Evolutionary conservation across 768 basidiomycete genomes (phyloP).

Genomic region (Suillus decipiens): DNA sequence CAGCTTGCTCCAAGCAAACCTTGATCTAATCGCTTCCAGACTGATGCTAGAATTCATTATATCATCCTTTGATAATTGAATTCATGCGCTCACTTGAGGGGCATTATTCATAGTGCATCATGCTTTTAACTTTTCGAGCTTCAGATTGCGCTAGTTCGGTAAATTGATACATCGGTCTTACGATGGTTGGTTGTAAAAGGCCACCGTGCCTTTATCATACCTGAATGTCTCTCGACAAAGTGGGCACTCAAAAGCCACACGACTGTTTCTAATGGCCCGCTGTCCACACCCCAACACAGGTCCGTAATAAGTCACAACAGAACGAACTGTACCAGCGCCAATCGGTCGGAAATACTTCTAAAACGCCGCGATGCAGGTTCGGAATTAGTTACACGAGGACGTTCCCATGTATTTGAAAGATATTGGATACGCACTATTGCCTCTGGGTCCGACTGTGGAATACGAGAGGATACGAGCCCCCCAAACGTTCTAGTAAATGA

Average conservation of each 20-base stretch:
- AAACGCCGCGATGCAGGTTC: constrained; percentile 38
- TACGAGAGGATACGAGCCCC: constrained; percentile 16
- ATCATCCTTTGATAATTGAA: constrained; percentile 20
- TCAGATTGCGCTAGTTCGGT: constrained; percentile 8
- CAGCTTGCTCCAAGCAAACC: constrained; percentile 32
- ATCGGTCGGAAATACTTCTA: constrained; percentile 28
- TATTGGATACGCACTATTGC: constrained; percentile 38
- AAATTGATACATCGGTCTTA: constrained; percentile 30
- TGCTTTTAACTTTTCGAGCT: constrained; percentile 13
- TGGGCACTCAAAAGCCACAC: constrained; percentile 37
- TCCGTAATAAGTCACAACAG: constrained; percentile 28
- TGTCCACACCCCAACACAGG: constrained; percentile 27
- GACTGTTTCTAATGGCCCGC: constrained; percentile 15
- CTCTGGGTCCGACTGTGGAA: constrained; percentile 30
- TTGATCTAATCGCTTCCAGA: constrained; percentile 38
- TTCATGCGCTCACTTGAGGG: constrained; percentile 28
- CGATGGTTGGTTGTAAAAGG: constrained; percentile 6
- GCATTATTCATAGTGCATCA: constrained; percentile 37
- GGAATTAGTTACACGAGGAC: constrained; percentile 22
- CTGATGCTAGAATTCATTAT: constrained; percentile 24
- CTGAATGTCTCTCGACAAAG: constrained; percentile 36
- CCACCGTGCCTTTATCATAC: constrained; percentile 19
- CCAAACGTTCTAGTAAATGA: constrained; percentile 28
- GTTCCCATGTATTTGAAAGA: constrained; percentile 21
- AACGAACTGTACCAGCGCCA: constrained; percentile 27